Conservation (phyloP, 208 protist genomes). For the Trichomonas gallinae region DNA sequence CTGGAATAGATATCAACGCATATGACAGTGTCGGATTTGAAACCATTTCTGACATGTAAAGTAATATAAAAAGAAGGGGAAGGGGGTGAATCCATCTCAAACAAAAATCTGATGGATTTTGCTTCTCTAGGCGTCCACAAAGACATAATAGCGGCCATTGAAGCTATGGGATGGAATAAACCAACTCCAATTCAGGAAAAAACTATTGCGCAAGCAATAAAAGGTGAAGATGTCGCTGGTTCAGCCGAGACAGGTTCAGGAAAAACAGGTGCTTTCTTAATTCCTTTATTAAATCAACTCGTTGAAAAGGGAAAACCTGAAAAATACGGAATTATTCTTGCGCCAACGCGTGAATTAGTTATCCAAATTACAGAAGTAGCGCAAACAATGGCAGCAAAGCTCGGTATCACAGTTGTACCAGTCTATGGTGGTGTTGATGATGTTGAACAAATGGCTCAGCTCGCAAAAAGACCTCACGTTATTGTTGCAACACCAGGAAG, state of each 20-base stretch:
- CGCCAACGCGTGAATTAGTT: neutral
- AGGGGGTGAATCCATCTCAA: no score
- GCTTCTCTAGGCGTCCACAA: neutral
- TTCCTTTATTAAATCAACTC: constrained; percentile 26
- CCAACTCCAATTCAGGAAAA: neutral
- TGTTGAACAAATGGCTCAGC: neutral
- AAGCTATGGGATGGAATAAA: neutral
- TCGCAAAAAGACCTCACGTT: neutral
- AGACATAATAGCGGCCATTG: neutral
- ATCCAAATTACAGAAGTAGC: neutral
- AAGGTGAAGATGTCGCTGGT: constrained; percentile 61
- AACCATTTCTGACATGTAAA: no score
- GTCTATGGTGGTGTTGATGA: constrained; percentile 10
- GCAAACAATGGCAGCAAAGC: neutral
- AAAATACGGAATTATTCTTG: neutral
- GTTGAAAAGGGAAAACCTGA: neutral
- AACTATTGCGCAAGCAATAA: constrained; percentile 50
- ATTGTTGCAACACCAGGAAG: neutral
- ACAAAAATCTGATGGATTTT: no score
- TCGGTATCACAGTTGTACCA: neutral
- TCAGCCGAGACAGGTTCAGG: constrained; percentile 45
- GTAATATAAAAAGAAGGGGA: no score
- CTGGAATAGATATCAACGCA: no score
- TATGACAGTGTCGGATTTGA: no score
- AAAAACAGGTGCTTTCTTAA: constrained; percentile 41